phyloP scores from a whole-genome alignment of 306 rosid species.

The Aeschynomene evenia region DNA sequence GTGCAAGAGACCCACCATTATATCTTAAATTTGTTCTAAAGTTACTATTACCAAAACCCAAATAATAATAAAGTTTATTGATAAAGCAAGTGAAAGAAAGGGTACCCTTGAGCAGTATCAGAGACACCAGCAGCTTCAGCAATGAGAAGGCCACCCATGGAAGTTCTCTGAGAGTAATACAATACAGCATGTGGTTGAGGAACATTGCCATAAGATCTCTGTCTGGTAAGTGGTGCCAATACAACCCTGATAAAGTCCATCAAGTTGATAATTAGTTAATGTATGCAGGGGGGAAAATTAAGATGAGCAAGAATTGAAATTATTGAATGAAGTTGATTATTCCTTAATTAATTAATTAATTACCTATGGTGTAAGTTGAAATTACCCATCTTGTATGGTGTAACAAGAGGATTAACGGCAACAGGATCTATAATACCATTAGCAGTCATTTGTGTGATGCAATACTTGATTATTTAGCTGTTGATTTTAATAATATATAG shows the following conservation, averaged over 20 bases:
- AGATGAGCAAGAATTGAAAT: too few species aligned
- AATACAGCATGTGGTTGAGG: neutral
- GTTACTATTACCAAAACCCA: too few species aligned
- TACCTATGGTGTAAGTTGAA: neutral
- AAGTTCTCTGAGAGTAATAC: conserved; percentile 5
- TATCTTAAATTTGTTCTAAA: too few species aligned
- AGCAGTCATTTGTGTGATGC: neutral
- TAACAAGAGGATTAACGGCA: neutral
- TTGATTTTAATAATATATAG: neutral
- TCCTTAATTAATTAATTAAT: too few species aligned
- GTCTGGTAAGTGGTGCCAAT: neutral
- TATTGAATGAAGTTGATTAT: too few species aligned
- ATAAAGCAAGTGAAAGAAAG: too few species aligned
- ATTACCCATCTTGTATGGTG: neutral
- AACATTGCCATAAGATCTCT: neutral
- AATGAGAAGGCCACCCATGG: neutral
- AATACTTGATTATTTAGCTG: too few species aligned
- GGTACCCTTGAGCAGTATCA: neutral
- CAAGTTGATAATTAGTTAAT: neutral
- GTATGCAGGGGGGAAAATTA: neutral
- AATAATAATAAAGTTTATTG: neutral
- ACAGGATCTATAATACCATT: too few species aligned
- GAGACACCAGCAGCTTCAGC: neutral
- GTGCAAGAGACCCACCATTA: too few species aligned
- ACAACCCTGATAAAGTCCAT: neutral